Conservation (phyloP, 768 basidiomycete species). For the Russula lepida region DNA sequence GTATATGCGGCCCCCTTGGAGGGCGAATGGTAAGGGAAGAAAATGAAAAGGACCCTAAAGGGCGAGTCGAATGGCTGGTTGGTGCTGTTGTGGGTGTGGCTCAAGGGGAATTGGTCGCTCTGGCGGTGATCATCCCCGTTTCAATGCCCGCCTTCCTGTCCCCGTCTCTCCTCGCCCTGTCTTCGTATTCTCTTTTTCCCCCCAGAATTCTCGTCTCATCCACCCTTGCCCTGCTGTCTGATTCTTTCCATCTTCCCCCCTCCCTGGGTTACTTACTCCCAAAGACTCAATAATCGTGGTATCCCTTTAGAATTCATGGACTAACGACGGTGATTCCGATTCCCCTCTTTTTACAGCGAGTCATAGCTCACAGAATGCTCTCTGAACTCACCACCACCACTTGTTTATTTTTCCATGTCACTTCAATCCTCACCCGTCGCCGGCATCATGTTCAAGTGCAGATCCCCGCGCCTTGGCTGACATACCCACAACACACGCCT, state of each 20-base stretch:
- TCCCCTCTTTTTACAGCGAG: background rate
- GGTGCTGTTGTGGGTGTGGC: background rate
- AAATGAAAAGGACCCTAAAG: background rate
- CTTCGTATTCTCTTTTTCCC: background rate
- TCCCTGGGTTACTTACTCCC: background rate
- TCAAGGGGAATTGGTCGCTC: background rate
- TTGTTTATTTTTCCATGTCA: background rate
- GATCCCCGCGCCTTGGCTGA: background rate
- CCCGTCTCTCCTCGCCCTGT: background rate
- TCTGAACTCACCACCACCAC: background rate
- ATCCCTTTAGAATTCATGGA: background rate
- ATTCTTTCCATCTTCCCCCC: background rate
- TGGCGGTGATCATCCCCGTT: background rate
- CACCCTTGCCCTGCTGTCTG: too few species aligned
- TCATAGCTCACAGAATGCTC: background rate
- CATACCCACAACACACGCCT: background rate
- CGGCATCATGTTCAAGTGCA: background rate
- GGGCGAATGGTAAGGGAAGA: background rate
- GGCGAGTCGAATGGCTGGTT: background rate
- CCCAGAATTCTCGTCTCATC: background rate
- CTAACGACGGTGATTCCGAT: background rate
- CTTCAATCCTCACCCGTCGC: background rate
- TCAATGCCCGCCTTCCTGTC: constrained; percentile 5
- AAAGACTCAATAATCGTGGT: background rate
- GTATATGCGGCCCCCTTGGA: background rate